A percentile compares a stretch with the other conserved stretches of the same genome.
phyloP scores from a whole-genome alignment of 352 stramenopile species.

The Aphanomyces astaci region DNA sequence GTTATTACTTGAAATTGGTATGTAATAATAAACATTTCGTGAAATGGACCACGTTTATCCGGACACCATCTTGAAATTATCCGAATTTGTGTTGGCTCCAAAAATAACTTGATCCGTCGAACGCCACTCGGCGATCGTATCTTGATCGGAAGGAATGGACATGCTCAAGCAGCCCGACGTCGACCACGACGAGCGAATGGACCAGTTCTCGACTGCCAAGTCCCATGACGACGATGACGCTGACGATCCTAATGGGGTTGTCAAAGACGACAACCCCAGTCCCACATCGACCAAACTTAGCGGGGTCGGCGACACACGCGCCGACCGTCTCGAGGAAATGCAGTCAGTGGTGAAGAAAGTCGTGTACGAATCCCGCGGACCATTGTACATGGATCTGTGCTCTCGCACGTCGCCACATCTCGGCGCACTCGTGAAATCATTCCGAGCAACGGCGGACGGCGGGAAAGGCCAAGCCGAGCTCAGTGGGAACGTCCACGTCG shows the following conservation, averaged over 20 bases:
- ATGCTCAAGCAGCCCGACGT: neutral
- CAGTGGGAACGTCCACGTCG: neutral
- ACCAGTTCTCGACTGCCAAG: slow-evolving; percentile 12
- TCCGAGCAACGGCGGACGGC: neutral
- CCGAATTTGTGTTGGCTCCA: slow-evolving; percentile 2
- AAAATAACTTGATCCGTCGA: slow-evolving; percentile 11
- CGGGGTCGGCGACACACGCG: neutral
- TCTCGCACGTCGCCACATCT: slow-evolving; percentile 9
- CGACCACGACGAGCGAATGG: neutral
- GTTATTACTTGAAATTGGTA: too few species aligned
- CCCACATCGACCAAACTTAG: too few species aligned
- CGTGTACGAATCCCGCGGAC: slow-evolving; percentile 11
- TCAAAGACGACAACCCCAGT: too few species aligned
- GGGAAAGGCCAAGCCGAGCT: slow-evolving; percentile 8
- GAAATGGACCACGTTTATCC: neutral
- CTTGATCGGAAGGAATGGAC: neutral
- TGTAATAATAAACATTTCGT: too few species aligned
- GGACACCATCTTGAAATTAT: neutral
- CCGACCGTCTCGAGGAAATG: neutral
- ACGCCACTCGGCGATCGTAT: slow-evolving; percentile 9
- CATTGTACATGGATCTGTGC: slow-evolving; percentile 15
- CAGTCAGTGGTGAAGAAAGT: neutral
- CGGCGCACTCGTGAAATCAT: slow-evolving; percentile 15
- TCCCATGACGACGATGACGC: neutral
- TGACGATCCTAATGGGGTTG: neutral